Conservation (phyloP, 768 basidiomycete species). For the Dentipellis fragilis region DNA sequence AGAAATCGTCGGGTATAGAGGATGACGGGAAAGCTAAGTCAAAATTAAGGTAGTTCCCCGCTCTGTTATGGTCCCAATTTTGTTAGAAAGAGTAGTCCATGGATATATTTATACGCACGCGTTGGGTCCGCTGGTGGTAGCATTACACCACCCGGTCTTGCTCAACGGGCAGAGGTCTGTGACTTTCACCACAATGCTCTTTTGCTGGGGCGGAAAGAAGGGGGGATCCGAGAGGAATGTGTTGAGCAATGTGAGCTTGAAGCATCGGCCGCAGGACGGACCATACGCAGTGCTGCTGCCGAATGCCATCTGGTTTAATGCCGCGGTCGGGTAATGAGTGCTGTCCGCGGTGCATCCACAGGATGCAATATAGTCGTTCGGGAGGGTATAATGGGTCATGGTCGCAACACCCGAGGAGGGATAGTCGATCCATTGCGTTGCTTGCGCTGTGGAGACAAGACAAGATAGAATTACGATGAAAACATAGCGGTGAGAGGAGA, state of each 20-base stretch:
- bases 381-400: slow-evolving; percentile 64
- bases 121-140: slow-evolving; percentile 50
- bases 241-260: slow-evolving; percentile 26
- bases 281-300: slow-evolving; percentile 66
- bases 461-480: slow-evolving; percentile 8
- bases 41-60: slow-evolving; percentile 66
- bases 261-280: slow-evolving; percentile 70
- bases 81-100: slow-evolving; percentile 29
- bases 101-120: slow-evolving; percentile 47
- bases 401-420: slow-evolving; percentile 55
- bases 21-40: slow-evolving; percentile 72
- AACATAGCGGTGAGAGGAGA: not conserved
- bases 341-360: slow-evolving; percentile 61
- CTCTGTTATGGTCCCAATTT: slow-evolving; percentile 34
- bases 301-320: slow-evolving; percentile 70
- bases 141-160: slow-evolving; percentile 53
- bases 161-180: slow-evolving; percentile 72
- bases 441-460: slow-evolving; percentile 16
- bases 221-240: slow-evolving; percentile 58
- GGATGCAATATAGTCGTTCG: slow-evolving; percentile 47
- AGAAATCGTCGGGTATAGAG: slow-evolving; percentile 60
- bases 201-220: slow-evolving; percentile 52
- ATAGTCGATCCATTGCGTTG: slow-evolving; percentile 53
- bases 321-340: slow-evolving; percentile 65
- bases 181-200: slow-evolving; percentile 64